phyloP scores from a whole-genome alignment of 192 early-diverging fungal species.

The Coemansia sp. region DNA sequence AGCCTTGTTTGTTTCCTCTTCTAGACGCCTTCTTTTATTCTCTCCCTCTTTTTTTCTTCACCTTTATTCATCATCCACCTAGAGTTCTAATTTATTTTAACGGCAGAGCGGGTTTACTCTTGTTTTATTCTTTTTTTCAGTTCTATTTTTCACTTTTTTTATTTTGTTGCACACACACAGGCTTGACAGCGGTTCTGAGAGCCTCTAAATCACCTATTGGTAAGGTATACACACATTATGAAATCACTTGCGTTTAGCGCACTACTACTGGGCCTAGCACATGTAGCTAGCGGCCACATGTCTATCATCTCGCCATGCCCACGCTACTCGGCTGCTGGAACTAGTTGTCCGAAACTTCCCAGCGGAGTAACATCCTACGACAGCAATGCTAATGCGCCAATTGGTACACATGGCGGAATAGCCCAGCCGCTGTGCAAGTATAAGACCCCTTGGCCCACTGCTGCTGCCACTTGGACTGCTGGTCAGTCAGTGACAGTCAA shows the following conservation, averaged over 20 bases:
- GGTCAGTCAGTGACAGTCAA: constrained; percentile 57
- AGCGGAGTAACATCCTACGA: constrained; percentile 39
- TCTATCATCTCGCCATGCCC: constrained; percentile 26
- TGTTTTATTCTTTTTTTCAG: not conserved
- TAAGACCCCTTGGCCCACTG: constrained; percentile 30
- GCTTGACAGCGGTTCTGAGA: not conserved
- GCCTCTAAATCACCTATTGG: not conserved
- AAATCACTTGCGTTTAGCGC: not conserved
- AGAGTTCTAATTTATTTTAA: constrained; percentile 3
- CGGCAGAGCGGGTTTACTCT: constrained; percentile 3
- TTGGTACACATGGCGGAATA: constrained; percentile 23
- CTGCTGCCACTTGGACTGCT: constrained; percentile 53
- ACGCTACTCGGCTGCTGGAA: constrained; percentile 20
- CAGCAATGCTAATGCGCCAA: constrained; percentile 40
- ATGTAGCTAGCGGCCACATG: constrained; percentile 11
- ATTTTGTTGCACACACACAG: not conserved
- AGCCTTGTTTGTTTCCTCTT: not conserved
- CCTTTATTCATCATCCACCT: constrained; percentile 4
- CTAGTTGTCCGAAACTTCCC: constrained; percentile 15
- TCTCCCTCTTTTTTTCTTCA: not conserved
- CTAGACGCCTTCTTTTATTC: not conserved
- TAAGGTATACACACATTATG: constrained; percentile 7
- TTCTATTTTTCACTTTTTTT: constrained; percentile 9
- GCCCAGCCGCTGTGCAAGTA: constrained; percentile 43
- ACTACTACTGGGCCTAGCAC: constrained; percentile 14